Base-by-base conservation (phyloP, 1,139 yeast species). In the Schwanniomyces etchellsii region DNA sequence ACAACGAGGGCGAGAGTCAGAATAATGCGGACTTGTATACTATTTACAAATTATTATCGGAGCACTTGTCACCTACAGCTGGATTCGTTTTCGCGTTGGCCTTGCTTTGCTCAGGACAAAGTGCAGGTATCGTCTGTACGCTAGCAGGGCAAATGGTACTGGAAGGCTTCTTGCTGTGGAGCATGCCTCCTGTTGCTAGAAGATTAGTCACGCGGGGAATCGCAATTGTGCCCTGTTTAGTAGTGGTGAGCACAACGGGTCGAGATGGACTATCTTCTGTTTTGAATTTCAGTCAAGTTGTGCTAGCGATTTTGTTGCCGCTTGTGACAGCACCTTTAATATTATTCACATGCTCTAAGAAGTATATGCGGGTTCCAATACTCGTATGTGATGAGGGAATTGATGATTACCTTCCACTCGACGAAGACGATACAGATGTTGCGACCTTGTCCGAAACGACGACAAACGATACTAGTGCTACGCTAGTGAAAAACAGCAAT, bases 101-200 rank as follows among this genome's bases (percentile, higher is more conserved):
- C 1, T 72, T 91, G 55, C 64, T 91, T 31, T 88, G 89, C 50
- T 83, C 95, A n/a, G 98, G 98, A 13, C 95, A 89, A 52, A 83
- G 95, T 48, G 97, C 98, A 2, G 97, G 98, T 29, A 84, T 93
- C 18, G 95, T 91, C n/a, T 91, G 96, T 49, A 91, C 98, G 0
- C 70, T 91, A 49, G 94, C 97, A 1, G 96, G 98, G 14, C 98
- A 91, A 54, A 86, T 89, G 77, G 96, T 91, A 2, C 79, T 88
- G 47, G 97, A 91, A 52, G 98, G 98, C 0, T 93, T 89, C 46
- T 67, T 89, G 28, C 69, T 74, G 38, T 86, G 96, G 91, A 66
- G 83, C 1, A 68, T 89, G 39, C 78, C 84, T 20, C 97, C 98
- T 2, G 91, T 93, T 64, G 64, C 82, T 3, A 75, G 96, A 35